A percentile compares a stretch with the other conserved stretches of the same genome.
phyloP scores from a whole-genome alignment of 768 basidiomycete species.

The Myochromella boudieri region DNA sequence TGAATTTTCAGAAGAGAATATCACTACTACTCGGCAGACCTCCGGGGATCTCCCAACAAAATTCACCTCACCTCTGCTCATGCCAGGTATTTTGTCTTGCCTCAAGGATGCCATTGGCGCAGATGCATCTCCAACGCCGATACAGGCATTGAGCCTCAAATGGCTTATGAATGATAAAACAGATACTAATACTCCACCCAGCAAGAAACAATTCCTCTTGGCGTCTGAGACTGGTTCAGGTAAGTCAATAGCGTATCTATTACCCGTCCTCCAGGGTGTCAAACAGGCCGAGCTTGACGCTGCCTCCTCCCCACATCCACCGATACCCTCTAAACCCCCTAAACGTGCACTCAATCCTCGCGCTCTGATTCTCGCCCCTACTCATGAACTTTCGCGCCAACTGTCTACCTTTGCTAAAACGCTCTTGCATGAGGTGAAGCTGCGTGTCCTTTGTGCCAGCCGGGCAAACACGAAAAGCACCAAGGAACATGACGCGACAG shows the following conservation, averaged over 20 bases:
- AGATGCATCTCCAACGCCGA: constrained; percentile 63
- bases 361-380: constrained; percentile 81
- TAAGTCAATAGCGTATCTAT: constrained; percentile 87
- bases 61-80: constrained; percentile 71
- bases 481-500: constrained; percentile 33
- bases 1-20: constrained; percentile 12
- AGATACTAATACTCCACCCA: constrained; percentile 18
- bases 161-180: constrained; percentile 46
- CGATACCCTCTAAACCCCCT: too few species aligned
- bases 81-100: constrained; percentile 60
- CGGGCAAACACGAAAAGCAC: constrained; percentile 48
- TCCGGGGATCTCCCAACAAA: constrained; percentile 28
- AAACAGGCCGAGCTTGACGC: constrained; percentile 56
- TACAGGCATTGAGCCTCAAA: constrained; percentile 75
- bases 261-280: constrained; percentile 78
- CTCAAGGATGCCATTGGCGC: constrained; percentile 59
- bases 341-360: constrained; percentile 58
- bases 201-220: constrained; percentile 58
- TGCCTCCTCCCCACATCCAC: constrained; percentile 12
- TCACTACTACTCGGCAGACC: constrained; percentile 2
- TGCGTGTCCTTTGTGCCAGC: constrained; percentile 74
- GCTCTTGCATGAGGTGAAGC: constrained; percentile 70
- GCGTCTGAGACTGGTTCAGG: constrained; percentile 92
- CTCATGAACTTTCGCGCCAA: constrained; percentile 87
- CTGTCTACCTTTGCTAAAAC: constrained; percentile 72